Evolutionary conservation across 176 grass and related monocot genomes (phyloP).

Genomic region (Aegilops umbellulata): DNA sequence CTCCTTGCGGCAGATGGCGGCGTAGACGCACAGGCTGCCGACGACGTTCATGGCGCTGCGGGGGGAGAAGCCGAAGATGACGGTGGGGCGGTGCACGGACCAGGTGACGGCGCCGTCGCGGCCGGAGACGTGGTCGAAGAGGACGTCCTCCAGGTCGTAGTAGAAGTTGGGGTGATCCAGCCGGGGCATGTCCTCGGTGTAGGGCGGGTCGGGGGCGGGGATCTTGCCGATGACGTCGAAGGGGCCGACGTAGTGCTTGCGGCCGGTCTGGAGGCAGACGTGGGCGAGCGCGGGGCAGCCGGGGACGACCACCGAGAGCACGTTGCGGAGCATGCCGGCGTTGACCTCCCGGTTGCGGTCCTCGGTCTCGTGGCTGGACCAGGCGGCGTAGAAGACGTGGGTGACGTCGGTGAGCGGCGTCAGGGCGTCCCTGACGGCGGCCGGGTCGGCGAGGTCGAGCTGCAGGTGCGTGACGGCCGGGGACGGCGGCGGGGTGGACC

Average conservation of each 20-base stretch:
- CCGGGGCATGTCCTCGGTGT: conserved; percentile 32
- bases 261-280: not conserved
- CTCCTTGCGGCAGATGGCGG: not conserved
- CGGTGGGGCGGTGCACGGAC: conserved; percentile 51
- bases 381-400: not conserved
- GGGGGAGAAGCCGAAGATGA: conserved; percentile 68
- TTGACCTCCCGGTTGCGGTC: conserved; percentile 32
- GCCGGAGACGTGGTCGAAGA: conserved; percentile 35
- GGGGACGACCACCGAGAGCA: conserved; percentile 47
- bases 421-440: conserved; percentile 28
- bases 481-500: conserved; percentile 18
- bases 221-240: conserved; percentile 7
- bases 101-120: not conserved
- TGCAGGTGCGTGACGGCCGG: conserved; percentile 30
- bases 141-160: conserved; percentile 37
- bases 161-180: conserved; percentile 35
- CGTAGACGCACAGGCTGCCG: conserved; percentile 16
- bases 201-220: not conserved
- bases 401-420: not conserved
- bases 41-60: conserved; percentile 63
- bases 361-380: conserved; percentile 15
- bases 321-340: conserved; percentile 58
- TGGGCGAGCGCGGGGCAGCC: conserved; percentile 22
- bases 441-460: conserved; percentile 39
- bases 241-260: conserved; percentile 35